Evolutionary conservation across 225 moss, liverwort and hornwort species (phyloP).

Genomic region (Rhytidiadelphus loreus): DNA sequence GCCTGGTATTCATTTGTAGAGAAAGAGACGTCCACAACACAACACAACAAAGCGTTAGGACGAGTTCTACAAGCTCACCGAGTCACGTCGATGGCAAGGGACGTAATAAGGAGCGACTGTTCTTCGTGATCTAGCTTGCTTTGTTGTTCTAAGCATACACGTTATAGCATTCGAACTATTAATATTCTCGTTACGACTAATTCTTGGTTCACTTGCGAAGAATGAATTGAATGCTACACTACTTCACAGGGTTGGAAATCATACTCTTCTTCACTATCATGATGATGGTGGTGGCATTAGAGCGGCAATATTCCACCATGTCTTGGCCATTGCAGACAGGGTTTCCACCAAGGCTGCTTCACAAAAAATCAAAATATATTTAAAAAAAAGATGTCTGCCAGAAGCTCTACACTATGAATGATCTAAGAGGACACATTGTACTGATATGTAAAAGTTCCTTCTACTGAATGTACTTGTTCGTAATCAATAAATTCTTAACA

Average conservation of each 20-base stretch:
- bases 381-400: neutral
- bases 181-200: neutral
- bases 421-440: neutral
- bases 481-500: neutral
- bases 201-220: neutral
- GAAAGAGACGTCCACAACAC: neutral
- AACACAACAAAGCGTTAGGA: neutral
- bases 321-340: neutral
- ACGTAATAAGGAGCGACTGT: neutral
- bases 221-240: neutral
- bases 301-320: neutral
- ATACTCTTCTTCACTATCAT: neutral
- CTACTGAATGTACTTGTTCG: neutral
- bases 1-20: neutral
- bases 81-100: neutral
- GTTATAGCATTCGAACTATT: neutral
- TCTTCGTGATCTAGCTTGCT: neutral
- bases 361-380: neutral
- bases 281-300: neutral
- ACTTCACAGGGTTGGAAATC: neutral
- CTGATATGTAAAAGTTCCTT: neutral
- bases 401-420: neutral
- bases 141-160: neutral
- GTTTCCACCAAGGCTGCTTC: neutral
- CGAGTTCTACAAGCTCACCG: neutral